Evolutionary conservation across 768 basidiomycete genomes (phyloP), one percentile per base, ranked within the genome.

Genomic region (Mycena floridula): DNA sequence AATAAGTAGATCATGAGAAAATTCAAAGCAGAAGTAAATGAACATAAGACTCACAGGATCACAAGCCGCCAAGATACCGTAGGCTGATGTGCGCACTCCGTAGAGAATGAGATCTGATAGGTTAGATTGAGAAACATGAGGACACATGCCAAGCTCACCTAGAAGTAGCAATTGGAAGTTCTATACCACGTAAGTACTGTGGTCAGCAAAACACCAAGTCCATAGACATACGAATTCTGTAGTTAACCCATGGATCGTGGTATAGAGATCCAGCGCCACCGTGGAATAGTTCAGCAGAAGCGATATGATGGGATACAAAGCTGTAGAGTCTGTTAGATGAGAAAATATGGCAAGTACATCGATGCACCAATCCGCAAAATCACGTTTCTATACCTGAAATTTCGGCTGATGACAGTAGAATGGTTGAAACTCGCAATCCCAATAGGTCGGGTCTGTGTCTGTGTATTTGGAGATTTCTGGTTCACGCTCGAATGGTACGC

Each of bases 251-350:
- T 42, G 27, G 3, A 58, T 46, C 26, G 53, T 50, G 23, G 45
- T 25, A 42, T 52, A 25, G 41, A 60, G 47, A 41, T 59, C 59
- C 5, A 60, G 35, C 15, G 50, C 48, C 18, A 50, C 46, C 9
- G 55, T 53, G 11, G 52, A 42, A 30, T 48, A 51, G 44, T 59
- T 59, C 32, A 57, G 30, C 18, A 54, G 23, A 6, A 50, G 38
- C 1, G 57, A 58, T 20, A 59, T 40, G n/a, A 60, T 53, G 2
- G 59, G 57, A 25, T 60, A 60, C 9, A 60, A 46, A 8, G 35
- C 46, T 54, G 15, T 22, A 16, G 47, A 41, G 36, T 21, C n/a
- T 21, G 7, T 12, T 21, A 13, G 2, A 30, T n/a, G 25, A 12
- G 37, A 39, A 32, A 11, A 30, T 28, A 18, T 21, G 24, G 23